A percentile compares a stretch with the other conserved stretches of the same genome.
Evolutionary conservation across 2,329 filamentous ascomycete species (phyloP).

Genomic region (Colletotrichum lindemuthianum): DNA sequence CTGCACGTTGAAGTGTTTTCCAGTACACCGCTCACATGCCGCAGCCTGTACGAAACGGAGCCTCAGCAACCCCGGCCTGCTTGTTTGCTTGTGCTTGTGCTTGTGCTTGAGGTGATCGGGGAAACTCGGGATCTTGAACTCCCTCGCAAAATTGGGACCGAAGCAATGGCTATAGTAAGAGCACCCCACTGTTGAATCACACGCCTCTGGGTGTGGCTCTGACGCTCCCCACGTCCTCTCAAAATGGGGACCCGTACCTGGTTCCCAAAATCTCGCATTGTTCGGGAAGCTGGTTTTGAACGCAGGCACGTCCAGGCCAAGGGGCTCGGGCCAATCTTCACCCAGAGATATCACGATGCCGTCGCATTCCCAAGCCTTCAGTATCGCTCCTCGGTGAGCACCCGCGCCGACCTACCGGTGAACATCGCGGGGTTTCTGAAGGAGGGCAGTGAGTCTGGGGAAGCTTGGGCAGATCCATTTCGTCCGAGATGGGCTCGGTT

Average conservation of each 20-base stretch:
- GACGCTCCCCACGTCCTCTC: slow-evolving; percentile 24
- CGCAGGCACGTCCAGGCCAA: slow-evolving; percentile 27
- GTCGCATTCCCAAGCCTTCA: not conserved
- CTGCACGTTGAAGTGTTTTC: slow-evolving; percentile 19
- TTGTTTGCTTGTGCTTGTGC: slow-evolving; percentile 33
- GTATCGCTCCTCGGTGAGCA: slow-evolving; percentile 13
- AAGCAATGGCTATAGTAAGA: not conserved
- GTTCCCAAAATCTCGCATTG: slow-evolving; percentile 20
- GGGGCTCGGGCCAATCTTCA: slow-evolving; percentile 31
- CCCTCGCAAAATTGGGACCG: slow-evolving; percentile 29
- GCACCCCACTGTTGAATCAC: slow-evolving; percentile 14
- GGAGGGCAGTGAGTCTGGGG: slow-evolving; percentile 30
- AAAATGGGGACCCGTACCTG: slow-evolving; percentile 21
- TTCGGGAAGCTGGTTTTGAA: slow-evolving; percentile 34
- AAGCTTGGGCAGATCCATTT: slow-evolving; percentile 34
- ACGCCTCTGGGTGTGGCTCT: slow-evolving; percentile 27
- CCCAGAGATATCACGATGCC: slow-evolving; percentile 27
- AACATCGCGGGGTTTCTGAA: slow-evolving; percentile 27
- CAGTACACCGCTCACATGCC: slow-evolving; percentile 27
- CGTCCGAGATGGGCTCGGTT: slow-evolving; percentile 29
- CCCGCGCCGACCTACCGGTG: slow-evolving; percentile 18
- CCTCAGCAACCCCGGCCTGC: slow-evolving; percentile 15
- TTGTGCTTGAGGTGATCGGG: slow-evolving; percentile 25
- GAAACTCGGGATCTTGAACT: slow-evolving; percentile 31
- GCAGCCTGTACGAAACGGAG: slow-evolving; percentile 20